These are phyloP conservation scores for Blastobotrys persicus DNA, from an alignment of 1,139 yeast genomes.

Conservation along the genomic window DNA sequence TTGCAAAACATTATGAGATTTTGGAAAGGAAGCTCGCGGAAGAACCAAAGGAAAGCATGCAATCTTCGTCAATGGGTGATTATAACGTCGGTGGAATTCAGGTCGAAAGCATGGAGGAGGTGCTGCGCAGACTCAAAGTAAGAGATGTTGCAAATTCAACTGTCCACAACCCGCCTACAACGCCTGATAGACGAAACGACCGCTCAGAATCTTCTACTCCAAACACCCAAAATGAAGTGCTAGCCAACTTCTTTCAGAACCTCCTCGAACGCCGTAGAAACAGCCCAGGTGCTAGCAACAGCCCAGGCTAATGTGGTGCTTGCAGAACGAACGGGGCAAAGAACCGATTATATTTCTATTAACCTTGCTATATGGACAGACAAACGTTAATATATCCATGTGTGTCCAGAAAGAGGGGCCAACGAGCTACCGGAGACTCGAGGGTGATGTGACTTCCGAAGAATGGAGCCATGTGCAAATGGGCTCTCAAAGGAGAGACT, in stretches of 20 bases:
- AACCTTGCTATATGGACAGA: neutral
- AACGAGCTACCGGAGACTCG: too few relatives aligned
- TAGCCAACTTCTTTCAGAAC: slow-evolving; percentile 33
- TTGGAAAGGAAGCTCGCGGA: slow-evolving; percentile 19
- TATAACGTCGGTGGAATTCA: slow-evolving; percentile 34
- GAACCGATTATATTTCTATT: too few relatives aligned
- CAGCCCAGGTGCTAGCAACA: slow-evolving; percentile 11
- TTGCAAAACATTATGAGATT: slow-evolving; percentile 26
- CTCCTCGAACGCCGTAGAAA: slow-evolving; percentile 25
- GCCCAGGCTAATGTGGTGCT: slow-evolving; percentile 7
- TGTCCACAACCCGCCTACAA: slow-evolving; percentile 18
- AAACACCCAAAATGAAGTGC: slow-evolving; percentile 28
- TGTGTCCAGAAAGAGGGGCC: too few relatives aligned
- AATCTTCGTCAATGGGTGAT: slow-evolving; percentile 13
- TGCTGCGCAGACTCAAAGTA: slow-evolving; percentile 29
- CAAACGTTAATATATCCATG: neutral
- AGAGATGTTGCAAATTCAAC: slow-evolving; percentile 22
- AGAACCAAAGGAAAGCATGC: slow-evolving; percentile 8
- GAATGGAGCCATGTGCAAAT: too few relatives aligned
- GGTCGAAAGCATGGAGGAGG: slow-evolving; percentile 32
- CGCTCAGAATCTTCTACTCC: slow-evolving; percentile 22
- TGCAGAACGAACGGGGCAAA: too few relatives aligned
- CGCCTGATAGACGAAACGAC: slow-evolving; percentile 23
- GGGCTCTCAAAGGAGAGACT: too few relatives aligned
- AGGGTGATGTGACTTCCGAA: too few relatives aligned